Evolutionary conservation across 2,329 filamentous ascomycete species (phyloP).

Genomic region (Botrytis sinoallii): DNA sequence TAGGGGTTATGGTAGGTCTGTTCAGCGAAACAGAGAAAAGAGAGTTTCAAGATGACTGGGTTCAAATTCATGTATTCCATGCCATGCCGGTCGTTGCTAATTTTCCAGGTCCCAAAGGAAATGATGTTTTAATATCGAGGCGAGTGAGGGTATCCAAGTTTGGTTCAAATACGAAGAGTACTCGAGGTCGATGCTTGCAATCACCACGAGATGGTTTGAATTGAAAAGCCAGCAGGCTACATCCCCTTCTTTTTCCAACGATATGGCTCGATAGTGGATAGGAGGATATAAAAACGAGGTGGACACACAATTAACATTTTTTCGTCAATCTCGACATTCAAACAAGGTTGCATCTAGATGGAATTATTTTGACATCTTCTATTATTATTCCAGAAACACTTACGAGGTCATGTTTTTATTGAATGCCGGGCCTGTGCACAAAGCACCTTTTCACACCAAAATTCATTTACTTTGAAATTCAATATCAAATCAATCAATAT

Average conservation of each 20-base stretch:
- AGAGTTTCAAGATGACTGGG: slow-evolving; percentile 17
- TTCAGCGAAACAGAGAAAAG: slow-evolving; percentile 1
- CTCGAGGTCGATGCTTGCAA: not conserved
- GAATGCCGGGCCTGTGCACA: no score
- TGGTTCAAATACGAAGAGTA: not conserved
- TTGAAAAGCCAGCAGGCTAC: not conserved
- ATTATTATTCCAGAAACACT: slow-evolving; percentile 3
- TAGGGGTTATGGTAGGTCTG: not conserved
- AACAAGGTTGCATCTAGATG: slow-evolving; percentile 6
- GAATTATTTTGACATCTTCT: slow-evolving; percentile 9
- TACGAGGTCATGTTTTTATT: no score
- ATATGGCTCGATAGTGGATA: not conserved
- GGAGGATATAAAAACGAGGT: not conserved
- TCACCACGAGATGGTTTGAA: not conserved
- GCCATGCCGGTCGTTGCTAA: slow-evolving; percentile 2
- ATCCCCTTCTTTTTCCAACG: not conserved
- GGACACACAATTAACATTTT: not conserved
- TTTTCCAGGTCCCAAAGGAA: slow-evolving; percentile 12
- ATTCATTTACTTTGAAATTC: no score
- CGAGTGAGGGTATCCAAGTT: slow-evolving; percentile 1
- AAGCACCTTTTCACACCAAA: no score
- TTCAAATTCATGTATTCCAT: not conserved
- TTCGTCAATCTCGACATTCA: slow-evolving; percentile 10
- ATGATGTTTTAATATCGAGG: slow-evolving; percentile 5
- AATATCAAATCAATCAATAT: no score